Evolutionary conservation across 1,284 basidiomycete genomes (phyloP).

Genomic region (Pseudozyma tsukubaensis): DNA sequence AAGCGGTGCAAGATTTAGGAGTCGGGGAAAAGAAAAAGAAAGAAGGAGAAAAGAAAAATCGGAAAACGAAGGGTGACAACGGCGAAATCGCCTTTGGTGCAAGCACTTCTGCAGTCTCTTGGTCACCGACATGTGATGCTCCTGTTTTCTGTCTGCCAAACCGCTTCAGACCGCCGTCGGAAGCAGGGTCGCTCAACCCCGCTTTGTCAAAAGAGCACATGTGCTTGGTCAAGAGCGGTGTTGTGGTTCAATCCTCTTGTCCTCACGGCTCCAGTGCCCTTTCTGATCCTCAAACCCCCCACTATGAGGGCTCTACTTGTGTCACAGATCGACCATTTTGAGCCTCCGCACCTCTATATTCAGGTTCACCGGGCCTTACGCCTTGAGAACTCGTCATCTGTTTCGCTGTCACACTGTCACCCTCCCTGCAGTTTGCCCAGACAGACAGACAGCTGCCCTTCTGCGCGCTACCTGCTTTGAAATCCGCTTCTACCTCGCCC

Average conservation of each 20-base stretch:
- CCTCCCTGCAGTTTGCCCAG: background rate
- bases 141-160: background rate
- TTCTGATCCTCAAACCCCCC: slow-evolving; percentile 8
- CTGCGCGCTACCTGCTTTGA: background rate
- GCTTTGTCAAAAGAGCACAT: slow-evolving; percentile 1
- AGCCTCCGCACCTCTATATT: slow-evolving; percentile 13
- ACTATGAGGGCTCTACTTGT: background rate
- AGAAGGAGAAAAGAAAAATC: background rate
- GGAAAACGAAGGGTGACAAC: background rate
- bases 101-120: background rate
- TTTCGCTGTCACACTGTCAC: background rate
- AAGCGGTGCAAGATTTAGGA: background rate
- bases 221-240: background rate
- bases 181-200: slow-evolving; percentile 4
- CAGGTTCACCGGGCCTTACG: background rate
- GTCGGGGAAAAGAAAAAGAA: background rate
- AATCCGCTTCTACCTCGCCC: too few relatives aligned
- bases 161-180: background rate
- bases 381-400: slow-evolving; percentile 7
- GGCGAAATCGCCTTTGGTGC: background rate
- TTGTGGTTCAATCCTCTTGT: background rate
- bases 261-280: background rate
- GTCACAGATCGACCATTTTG: slow-evolving; percentile 27
- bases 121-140: slow-evolving; percentile 5
- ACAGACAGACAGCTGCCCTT: slow-evolving; percentile 1